Conservation (phyloP, 2,329 filamentous ascomycete genomes). For the Hypoxylon sp. region DNA sequence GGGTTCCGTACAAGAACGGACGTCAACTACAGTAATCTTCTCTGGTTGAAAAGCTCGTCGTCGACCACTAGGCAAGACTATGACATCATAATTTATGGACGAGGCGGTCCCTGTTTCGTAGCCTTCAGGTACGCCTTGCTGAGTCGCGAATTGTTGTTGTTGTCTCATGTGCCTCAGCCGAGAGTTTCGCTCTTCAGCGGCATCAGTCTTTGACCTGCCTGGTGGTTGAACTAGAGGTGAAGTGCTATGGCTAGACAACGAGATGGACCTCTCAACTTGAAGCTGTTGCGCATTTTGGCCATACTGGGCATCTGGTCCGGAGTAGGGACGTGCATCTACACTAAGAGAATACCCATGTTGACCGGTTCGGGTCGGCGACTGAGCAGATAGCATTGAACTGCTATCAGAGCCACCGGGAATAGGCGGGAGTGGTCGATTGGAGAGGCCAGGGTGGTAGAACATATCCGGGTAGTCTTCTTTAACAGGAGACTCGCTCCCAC, state of each 20-base stretch:
- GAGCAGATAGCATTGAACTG: slow-evolving; percentile 64
- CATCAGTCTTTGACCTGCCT: slow-evolving; percentile 94
- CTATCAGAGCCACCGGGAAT: slow-evolving; percentile 74
- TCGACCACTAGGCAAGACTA: slow-evolving; percentile 82
- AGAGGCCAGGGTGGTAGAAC: slow-evolving; percentile 90
- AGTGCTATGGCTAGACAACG: slow-evolving; percentile 83
- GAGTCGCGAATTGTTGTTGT: slow-evolving; percentile 65
- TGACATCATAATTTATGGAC: slow-evolving; percentile 81
- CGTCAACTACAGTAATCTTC: slow-evolving; percentile 84
- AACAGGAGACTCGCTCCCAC: slow-evolving; percentile 73
- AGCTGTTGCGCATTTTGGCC: slow-evolving; percentile 59
- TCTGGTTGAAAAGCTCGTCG: slow-evolving; percentile 87
- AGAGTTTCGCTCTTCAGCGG: slow-evolving; percentile 76
- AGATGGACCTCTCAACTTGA: slow-evolving; percentile 79
- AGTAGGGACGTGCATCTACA: slow-evolving; percentile 59
- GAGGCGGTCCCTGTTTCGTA: slow-evolving; percentile 68
- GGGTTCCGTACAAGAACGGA: slow-evolving; percentile 86
- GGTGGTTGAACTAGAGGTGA: slow-evolving; percentile 84
- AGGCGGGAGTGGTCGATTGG: slow-evolving; percentile 73
- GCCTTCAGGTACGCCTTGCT: slow-evolving; percentile 66
- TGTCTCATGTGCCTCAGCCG: slow-evolving; percentile 63
- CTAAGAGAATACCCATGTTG: slow-evolving; percentile 66
- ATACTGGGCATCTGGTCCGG: slow-evolving; percentile 66
- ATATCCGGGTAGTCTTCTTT: slow-evolving; percentile 87
- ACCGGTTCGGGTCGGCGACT: slow-evolving; percentile 62